Evolutionary conservation across 768 basidiomycete species (phyloP), one percentile per base, ranked within the genome.

Genomic region (Lentinus brumalis): DNA sequence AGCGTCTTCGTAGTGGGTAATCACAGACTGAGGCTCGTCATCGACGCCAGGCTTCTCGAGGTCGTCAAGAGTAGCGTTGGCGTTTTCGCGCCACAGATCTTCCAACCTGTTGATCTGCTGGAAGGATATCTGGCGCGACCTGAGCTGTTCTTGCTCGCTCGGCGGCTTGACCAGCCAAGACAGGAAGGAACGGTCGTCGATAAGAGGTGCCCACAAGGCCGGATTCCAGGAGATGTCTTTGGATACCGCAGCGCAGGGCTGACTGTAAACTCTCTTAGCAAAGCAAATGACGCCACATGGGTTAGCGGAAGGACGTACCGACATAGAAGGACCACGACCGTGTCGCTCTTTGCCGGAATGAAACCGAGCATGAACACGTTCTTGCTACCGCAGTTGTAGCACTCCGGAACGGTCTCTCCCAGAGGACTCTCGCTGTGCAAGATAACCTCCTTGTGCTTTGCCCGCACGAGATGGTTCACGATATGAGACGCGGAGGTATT

Each of bases 351-450:
- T 18, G 97, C 97, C 3, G 97, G 97, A 69, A 99, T 99, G 70
- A 99, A 99, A 4, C 97, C 97, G 16, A 99, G 85, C 92, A 98
- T 95, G 71, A 99, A 99, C 12, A 98, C 97, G 70, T 99, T 99
- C 78, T 97, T 98, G 79, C 92, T 96, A 15, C 97, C 97, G 71
- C 97, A 99, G 70, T 95, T 96, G 80, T 99, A 99, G 74, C 97
- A 99, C 77, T 99, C 97, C 0, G 97, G 97, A 0, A 93, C 92
- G 1, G 97, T 98, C 76, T 98, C 97, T 2, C 97, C 97, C 3
- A 99, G 81, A 2, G 96, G 94, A 60, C 91, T 91, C 69, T 98
- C 96, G 53, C 92, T 90, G 70, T 99, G 97, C 32, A 99, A 78
- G 62, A 96, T 92, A 63, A 99, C 96, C 72, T 99, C 97, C 78